Base-by-base conservation (phyloP, 2,329 filamentous ascomycete genomes). In the Lachnellula hyalina region DNA sequence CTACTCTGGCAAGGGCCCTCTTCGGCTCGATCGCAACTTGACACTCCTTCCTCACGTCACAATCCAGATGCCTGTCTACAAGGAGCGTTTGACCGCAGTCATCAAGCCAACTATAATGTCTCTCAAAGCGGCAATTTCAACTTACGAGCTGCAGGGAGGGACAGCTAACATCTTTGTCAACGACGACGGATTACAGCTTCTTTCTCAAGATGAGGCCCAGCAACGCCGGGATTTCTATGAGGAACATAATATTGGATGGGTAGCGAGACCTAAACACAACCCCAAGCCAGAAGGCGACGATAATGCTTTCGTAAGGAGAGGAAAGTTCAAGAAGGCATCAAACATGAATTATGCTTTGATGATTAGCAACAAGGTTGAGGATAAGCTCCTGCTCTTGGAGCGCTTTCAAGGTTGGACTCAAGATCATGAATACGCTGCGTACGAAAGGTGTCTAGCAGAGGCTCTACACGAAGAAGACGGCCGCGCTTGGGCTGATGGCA, bases 121-220 rank as follows among this genome's bases (percentile, higher is more conserved):
- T 3, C 68, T 83, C 35, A 81, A 81, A 64, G 75, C 75, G 14
- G 81, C 80, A 17, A 82, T 83, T 57, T 79, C 78, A 36, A 79
- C 79, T 12, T 84, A 83, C 60, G 80, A 83, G 60, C 69, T 79
- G 61, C 78, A 81, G 65, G 84, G 84, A n/a, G 84, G 84, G 7
- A 80, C 82, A 1, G 84, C 84, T 25, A 85, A 81, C 63, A 84
- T 87, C 58, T 85, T 86, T 63, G 71, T 87, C 66, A 86, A 87
- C 60, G 84, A 87, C 53, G 84, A 87, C 59, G 84, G 84, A 54
- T 82, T 87, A 77, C 83, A 86, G 66, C 69, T 84, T 35, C 73
- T 87, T 15, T 70, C 76, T 2, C 71, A 72, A 3, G 73, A 79
- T 12, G 73, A 80, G 14, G 74, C 75, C 4, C 69, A 74, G 34